These are phyloP conservation scores for Lycium barbarum DNA, from an alignment of 257 asterid genomes.

Conservation along the genomic window DNA sequence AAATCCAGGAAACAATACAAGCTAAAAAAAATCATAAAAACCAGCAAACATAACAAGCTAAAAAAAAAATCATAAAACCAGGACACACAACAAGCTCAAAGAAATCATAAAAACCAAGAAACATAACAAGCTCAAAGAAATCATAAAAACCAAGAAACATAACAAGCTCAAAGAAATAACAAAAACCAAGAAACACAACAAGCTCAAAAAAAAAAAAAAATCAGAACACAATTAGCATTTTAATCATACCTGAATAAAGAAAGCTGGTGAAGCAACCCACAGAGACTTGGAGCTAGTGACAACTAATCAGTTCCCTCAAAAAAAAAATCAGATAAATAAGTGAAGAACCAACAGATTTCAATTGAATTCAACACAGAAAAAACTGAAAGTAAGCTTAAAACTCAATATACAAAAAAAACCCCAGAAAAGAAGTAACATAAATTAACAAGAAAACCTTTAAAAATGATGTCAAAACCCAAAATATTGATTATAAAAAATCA, in stretches of 20 bases:
- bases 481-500: neutral
- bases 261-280: slow-evolving; percentile 18
- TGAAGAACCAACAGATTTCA: neutral
- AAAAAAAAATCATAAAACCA: too few species aligned
- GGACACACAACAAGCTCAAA: too few species aligned
- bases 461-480: neutral
- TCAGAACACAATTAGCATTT: neutral
- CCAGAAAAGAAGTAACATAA: neutral
- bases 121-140: too few species aligned
- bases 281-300: neutral
- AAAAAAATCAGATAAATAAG: neutral
- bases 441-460: slow-evolving; percentile 8
- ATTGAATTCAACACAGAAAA: slow-evolving; percentile 9
- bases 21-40: too few species aligned
- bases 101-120: too few species aligned
- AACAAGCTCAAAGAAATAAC: too few species aligned
- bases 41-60: too few species aligned
- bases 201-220: neutral
- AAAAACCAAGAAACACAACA: neutral
- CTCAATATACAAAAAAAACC: neutral
- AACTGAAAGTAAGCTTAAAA: neutral
- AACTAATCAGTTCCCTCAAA: neutral
- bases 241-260: slow-evolving; percentile 29
- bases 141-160: too few species aligned
- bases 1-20: too few species aligned